Conservation (phyloP, 2,329 filamentous ascomycete genomes). For the Pseudocercospora musae region DNA sequence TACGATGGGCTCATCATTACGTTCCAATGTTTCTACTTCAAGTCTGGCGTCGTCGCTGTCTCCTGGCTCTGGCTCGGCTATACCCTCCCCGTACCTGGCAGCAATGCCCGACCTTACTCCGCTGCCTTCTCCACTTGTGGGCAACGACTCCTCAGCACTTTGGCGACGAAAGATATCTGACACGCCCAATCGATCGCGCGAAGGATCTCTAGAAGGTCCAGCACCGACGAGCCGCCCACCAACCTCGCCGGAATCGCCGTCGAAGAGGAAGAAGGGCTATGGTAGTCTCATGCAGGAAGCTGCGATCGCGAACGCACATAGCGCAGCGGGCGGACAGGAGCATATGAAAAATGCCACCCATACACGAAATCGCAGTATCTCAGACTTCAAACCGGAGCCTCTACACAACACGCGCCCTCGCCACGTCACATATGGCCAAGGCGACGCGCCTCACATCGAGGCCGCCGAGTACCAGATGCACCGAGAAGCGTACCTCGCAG, state of each 20-base stretch:
- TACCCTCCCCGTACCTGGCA: constrained; percentile 48
- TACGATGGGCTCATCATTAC: constrained; percentile 32
- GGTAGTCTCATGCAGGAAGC: constrained; percentile 44
- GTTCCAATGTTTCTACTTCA: constrained; percentile 42
- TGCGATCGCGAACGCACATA: constrained; percentile 26
- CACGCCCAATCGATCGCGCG: constrained; percentile 27
- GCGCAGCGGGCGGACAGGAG: constrained; percentile 24
- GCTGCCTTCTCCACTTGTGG: constrained; percentile 48
- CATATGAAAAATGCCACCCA: constrained; percentile 35
- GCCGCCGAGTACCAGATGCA: constrained; percentile 56
- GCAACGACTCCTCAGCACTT: constrained; percentile 39
- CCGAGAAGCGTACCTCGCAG: constrained; percentile 77
- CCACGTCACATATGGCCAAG: constrained; percentile 66
- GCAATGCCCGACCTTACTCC: constrained; percentile 52
- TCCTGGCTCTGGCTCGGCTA: constrained; percentile 43
- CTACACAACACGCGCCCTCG: constrained; percentile 64
- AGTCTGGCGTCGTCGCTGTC: constrained; percentile 47
- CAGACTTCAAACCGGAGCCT: constrained; percentile 78
- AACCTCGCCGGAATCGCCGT: constrained; percentile 31
- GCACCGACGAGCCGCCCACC: constrained; percentile 28
- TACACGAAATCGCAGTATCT: constrained; percentile 75
- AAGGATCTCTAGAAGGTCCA: constrained; percentile 33
- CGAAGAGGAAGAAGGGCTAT: constrained; percentile 48
- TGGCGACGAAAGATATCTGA: constrained; percentile 41
- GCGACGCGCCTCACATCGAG: constrained; percentile 50